phyloP scores from a whole-genome alignment of 345 rosid genomes.

The Linum usitatissimum region DNA sequence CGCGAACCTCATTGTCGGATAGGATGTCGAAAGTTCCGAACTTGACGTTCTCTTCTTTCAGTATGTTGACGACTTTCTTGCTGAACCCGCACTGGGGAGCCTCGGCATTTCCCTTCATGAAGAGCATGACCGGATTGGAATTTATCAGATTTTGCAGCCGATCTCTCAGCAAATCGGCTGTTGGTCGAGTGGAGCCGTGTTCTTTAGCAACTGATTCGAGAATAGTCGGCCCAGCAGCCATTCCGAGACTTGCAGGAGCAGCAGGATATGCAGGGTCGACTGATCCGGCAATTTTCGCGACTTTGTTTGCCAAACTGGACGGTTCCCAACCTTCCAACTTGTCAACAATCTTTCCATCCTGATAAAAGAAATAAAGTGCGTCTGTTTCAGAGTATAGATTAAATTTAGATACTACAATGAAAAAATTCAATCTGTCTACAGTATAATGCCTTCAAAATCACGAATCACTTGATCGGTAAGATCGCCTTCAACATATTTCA shows the following conservation, averaged over 20 bases:
- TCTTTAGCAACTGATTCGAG: constrained; percentile 67
- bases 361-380: not conserved
- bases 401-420: not conserved
- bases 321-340: constrained; percentile 95
- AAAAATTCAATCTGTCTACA: not conserved
- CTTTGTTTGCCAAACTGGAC: constrained; percentile 87
- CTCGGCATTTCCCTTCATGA: constrained; percentile 87
- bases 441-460: not conserved
- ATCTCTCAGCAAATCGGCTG: constrained; percentile 28
- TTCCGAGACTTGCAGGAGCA: constrained; percentile 93
- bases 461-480: not conserved
- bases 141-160: constrained; percentile 52
- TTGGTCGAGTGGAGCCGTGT: constrained; percentile 29
- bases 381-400: not conserved
- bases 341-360: constrained; percentile 79
- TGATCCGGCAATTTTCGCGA: constrained; percentile 61
- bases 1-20: constrained; percentile 63
- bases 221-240: constrained; percentile 81
- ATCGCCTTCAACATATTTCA: not conserved
- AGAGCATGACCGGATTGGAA: constrained; percentile 75
- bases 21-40: constrained; percentile 82
- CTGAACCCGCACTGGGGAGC: constrained; percentile 92
- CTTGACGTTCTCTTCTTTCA: constrained; percentile 66
- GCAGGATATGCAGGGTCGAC: constrained; percentile 64
- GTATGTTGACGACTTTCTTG: constrained; percentile 53